Evolutionary conservation across 2,329 filamentous ascomycete genomes (phyloP).

Genomic region (Colletotrichum musae): DNA sequence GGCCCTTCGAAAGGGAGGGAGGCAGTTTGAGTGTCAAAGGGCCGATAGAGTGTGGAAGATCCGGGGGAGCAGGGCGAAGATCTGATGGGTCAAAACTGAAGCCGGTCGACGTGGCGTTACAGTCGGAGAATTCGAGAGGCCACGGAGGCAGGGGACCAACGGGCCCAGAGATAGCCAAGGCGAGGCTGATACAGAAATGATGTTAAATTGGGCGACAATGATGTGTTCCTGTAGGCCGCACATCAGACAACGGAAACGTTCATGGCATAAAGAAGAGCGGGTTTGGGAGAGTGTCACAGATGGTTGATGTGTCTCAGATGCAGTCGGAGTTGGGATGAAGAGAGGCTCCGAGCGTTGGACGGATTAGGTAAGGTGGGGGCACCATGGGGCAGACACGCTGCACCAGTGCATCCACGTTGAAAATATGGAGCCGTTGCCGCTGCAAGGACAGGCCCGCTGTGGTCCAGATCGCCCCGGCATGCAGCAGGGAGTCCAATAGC

Average conservation of each 20-base stretch:
- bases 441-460: constrained; percentile 4
- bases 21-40: constrained; percentile 19
- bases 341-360: constrained; percentile 36
- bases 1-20: constrained; percentile 11
- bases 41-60: constrained; percentile 32
- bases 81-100: constrained; percentile 37
- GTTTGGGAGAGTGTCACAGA: constrained; percentile 40
- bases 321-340: constrained; percentile 37
- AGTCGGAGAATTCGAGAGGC: constrained; percentile 36
- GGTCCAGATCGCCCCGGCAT: constrained; percentile 11
- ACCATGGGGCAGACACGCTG: too few species aligned
- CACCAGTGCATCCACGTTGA: background rate
- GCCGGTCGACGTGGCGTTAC: constrained; percentile 24
- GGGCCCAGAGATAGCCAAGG: constrained; percentile 14
- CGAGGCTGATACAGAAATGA: constrained; percentile 37
- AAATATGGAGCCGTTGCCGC: background rate
- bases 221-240: constrained; percentile 8
- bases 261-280: constrained; percentile 34
- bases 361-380: constrained; percentile 33
- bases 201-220: constrained; percentile 22
- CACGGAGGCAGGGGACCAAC: constrained; percentile 4
- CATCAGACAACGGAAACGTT: constrained; percentile 23
- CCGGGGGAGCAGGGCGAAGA: constrained; percentile 34
- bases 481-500: constrained; percentile 3
- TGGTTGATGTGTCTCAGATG: constrained; percentile 38